Conservation (phyloP, 2,329 filamentous ascomycete species). For the Cladosporium sp. region DNA sequence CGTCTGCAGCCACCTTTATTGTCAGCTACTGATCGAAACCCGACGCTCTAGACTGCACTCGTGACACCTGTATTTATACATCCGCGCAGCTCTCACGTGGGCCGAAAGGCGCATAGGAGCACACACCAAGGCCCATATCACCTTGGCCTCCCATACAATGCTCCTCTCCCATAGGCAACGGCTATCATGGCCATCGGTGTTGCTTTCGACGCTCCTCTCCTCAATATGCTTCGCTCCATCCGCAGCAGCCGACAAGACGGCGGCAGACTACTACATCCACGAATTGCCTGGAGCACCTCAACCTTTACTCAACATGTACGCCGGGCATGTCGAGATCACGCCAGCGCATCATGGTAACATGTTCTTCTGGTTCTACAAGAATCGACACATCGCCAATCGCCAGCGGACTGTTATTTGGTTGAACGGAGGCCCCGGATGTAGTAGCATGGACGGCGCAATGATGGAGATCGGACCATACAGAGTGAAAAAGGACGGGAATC, state of each 20-base stretch:
- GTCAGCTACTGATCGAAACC: background rate
- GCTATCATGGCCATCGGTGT: slow-evolving; percentile 15
- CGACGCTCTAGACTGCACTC: background rate
- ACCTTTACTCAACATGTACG: slow-evolving; percentile 91
- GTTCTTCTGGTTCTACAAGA: slow-evolving; percentile 98
- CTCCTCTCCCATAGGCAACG: slow-evolving; percentile 1
- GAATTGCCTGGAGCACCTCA: slow-evolving; percentile 79
- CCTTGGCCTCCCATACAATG: background rate
- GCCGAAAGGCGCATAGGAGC: slow-evolving; percentile 6
- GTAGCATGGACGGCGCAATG: slow-evolving; percentile 91
- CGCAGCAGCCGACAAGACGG: slow-evolving; percentile 50
- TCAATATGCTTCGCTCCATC: slow-evolving; percentile 11
- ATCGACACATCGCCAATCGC: slow-evolving; percentile 86
- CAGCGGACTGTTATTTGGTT: slow-evolving; percentile 94
- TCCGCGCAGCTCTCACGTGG: background rate
- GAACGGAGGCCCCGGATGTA: slow-evolving; percentile 94
- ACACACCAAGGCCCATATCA: background rate
- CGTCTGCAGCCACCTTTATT: background rate
- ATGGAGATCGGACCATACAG: slow-evolving; percentile 97
- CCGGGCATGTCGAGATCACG: slow-evolving; percentile 90
- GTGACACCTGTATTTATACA: background rate
- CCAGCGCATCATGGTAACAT: slow-evolving; percentile 83
- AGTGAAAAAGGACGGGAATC: slow-evolving; percentile 65
- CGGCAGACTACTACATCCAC: slow-evolving; percentile 86
- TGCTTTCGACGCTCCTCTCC: slow-evolving; percentile 16